Evolutionary conservation across 768 basidiomycete species (phyloP).

Genomic region (Kwoniella mangroviensis): DNA sequence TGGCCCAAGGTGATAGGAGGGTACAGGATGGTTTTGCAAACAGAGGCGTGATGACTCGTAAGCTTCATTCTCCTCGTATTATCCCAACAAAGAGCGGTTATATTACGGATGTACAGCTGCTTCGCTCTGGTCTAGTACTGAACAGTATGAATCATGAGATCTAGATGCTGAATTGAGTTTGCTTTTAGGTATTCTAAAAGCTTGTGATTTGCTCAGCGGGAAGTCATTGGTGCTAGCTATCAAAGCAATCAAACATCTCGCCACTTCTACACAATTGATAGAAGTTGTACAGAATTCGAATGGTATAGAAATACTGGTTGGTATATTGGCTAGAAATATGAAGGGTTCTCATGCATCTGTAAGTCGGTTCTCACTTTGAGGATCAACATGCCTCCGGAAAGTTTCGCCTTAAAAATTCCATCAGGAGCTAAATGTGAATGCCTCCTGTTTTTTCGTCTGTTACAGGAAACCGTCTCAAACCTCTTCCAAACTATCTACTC

Average conservation of each 20-base stretch:
- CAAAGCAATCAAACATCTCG: conserved; percentile 94
- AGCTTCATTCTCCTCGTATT: conserved; percentile 55
- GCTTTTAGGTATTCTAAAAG: conserved; percentile 74
- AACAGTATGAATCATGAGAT: background rate
- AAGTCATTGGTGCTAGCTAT: conserved; percentile 85
- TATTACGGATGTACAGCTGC: background rate
- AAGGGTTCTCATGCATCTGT: conserved; percentile 80
- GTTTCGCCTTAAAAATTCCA: too few relatives aligned
- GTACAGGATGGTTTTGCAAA: conserved; percentile 91
- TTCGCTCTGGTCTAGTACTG: background rate
- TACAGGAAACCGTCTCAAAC: conserved; percentile 93
- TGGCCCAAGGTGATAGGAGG: conserved; percentile 92
- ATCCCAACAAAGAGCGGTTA: too few relatives aligned
- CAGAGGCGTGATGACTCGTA: conserved; percentile 84
- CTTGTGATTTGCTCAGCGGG: conserved; percentile 84
- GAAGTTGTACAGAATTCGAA: conserved; percentile 97
- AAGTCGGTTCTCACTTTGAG: conserved; percentile 47
- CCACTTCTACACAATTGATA: conserved; percentile 86
- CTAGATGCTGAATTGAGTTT: background rate
- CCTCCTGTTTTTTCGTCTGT: too few relatives aligned
- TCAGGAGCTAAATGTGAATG: too few relatives aligned
- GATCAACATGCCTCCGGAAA: background rate
- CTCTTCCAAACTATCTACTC: conserved; percentile 98
- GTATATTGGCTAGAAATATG: conserved; percentile 78
- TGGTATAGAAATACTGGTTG: conserved; percentile 86